These are phyloP conservation scores for Phytophthora podocarpi DNA, from an alignment of 352 stramenopile species.

Conservation along the genomic window DNA sequence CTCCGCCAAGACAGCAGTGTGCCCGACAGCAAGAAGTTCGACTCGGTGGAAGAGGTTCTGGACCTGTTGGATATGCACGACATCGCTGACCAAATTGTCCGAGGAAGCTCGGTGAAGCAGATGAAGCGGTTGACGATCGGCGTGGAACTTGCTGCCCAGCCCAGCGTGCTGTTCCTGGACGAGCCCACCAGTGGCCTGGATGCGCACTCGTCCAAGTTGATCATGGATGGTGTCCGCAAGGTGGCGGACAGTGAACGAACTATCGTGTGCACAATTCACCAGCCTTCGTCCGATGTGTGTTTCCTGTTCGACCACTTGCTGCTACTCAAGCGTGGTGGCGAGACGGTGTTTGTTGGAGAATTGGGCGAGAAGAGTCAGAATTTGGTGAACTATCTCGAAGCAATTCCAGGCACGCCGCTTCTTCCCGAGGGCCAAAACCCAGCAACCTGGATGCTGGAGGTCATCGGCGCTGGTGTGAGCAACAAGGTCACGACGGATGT, in stretches of 20 bases:
- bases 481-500: slow-evolving; percentile 4
- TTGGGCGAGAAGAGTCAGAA: slow-evolving; percentile 2
- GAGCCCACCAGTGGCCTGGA: background rate
- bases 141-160: slow-evolving; percentile 2
- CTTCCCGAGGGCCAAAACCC: slow-evolving; percentile 10
- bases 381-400: slow-evolving; percentile 1
- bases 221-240: slow-evolving; percentile 8
- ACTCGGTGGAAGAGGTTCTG: slow-evolving; percentile 5
- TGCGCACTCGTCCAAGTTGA: slow-evolving; percentile 10
- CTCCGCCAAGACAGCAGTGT: slow-evolving; percentile 47
- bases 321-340: slow-evolving; percentile 4
- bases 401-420: slow-evolving; percentile 7
- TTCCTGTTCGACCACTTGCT: slow-evolving; percentile 3
- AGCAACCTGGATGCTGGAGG: too few species aligned
- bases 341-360: slow-evolving; percentile 8
- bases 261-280: slow-evolving; percentile 11
- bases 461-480: slow-evolving; percentile 9
- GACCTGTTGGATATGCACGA: slow-evolving; percentile 8
- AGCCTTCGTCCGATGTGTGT: slow-evolving; percentile 7
- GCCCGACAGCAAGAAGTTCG: slow-evolving; percentile 2
- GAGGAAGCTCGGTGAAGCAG: slow-evolving; percentile 3
- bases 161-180: slow-evolving; percentile 6
- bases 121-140: slow-evolving; percentile 8
- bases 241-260: slow-evolving; percentile 4
- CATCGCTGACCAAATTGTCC: slow-evolving; percentile 7